These are phyloP conservation scores for Pseudogymnoascus sp. DNA, from an alignment of 2,329 filamentous ascomycete genomes.

Conservation along the genomic window DNA sequence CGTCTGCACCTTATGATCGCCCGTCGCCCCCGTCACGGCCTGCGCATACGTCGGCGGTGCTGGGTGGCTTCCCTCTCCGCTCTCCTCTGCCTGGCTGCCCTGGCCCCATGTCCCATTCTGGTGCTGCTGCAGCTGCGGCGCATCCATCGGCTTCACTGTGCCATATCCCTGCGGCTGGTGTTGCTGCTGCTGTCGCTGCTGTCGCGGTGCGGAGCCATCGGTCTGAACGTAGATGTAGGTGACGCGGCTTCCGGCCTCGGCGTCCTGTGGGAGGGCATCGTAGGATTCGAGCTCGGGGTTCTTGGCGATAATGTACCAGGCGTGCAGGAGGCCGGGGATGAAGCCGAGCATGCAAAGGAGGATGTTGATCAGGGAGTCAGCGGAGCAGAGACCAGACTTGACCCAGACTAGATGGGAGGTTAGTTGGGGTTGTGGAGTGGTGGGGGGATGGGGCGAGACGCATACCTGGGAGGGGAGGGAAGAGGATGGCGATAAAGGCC, in stretches of 20 bases:
- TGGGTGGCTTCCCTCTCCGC: constrained; percentile 37
- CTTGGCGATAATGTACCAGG: constrained; percentile 96
- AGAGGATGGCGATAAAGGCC: constrained; percentile 55
- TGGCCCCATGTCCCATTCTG: constrained; percentile 24
- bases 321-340: constrained; percentile 82
- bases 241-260: constrained; percentile 45
- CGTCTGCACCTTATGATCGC: constrained; percentile 81
- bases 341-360: constrained; percentile 73
- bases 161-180: constrained; percentile 21
- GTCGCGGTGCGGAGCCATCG: constrained; percentile 17
- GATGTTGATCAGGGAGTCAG: constrained; percentile 91
- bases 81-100: constrained; percentile 28
- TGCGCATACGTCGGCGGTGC: constrained; percentile 75
- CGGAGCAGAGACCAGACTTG: constrained; percentile 85
- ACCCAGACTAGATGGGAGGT: constrained; percentile 67
- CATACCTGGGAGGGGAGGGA: constrained; percentile 57
- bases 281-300: constrained; percentile 73
- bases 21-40: constrained; percentile 78
- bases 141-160: constrained; percentile 27
- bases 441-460: constrained; percentile 17
- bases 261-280: constrained; percentile 50
- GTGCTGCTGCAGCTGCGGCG: constrained; percentile 28
- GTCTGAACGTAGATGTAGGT: constrained; percentile 68
- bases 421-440: constrained; percentile 16
- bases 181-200: constrained; percentile 21